Evolutionary conservation across 208 protist species (phyloP), one percentile per base, ranked within the genome.

Genomic region (Trypanosoma melophagium): DNA sequence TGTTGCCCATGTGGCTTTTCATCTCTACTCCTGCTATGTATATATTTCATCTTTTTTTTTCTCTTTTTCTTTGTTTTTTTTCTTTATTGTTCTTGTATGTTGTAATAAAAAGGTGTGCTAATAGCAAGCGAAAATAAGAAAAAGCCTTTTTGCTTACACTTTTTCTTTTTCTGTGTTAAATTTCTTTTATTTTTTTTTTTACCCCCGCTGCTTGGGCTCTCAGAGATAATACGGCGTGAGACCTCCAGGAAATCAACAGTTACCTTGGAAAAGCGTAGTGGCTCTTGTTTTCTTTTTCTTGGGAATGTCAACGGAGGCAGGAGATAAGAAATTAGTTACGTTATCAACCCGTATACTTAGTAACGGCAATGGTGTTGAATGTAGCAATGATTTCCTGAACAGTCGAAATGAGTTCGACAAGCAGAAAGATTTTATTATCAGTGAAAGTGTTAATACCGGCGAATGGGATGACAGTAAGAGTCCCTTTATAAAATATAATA

Each of bases 131-230:
- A 1, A 47, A 40, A 8, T 8, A 38, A 60, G 31, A 72, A 60
- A 58, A 67, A 73, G 69, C 1, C 3, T 14, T n/a, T 47, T 17
- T 47, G 42, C 16, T 47, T n/a, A 47, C 42, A 44, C 40, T 44
- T 44, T 44, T 44, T 12, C 12, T 44, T 44, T 44, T 44, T 12
- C 12, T 44, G 7, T 44, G 12, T 44, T 44, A 44, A n/a, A n/a
- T n/a, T n/a, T n/a, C 40, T 44, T 44, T 44, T 44, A 14, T 12
- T 69, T 31, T 56, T 65, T 65, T 50, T 67, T 13, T 67, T 67
- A 41, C 19, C 17, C 60, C 1, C 17, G 0, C 19, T 35, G 10
- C 13, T 28, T 25, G 24, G 21, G 22, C 13, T 35, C 56, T 52
- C 9, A 13, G 42, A 47, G 16, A 47, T 47, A 47, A n/a, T 47